These are phyloP conservation scores for Boletus edulis DNA, from an alignment of 768 basidiomycete species.

Conservation along the genomic window DNA sequence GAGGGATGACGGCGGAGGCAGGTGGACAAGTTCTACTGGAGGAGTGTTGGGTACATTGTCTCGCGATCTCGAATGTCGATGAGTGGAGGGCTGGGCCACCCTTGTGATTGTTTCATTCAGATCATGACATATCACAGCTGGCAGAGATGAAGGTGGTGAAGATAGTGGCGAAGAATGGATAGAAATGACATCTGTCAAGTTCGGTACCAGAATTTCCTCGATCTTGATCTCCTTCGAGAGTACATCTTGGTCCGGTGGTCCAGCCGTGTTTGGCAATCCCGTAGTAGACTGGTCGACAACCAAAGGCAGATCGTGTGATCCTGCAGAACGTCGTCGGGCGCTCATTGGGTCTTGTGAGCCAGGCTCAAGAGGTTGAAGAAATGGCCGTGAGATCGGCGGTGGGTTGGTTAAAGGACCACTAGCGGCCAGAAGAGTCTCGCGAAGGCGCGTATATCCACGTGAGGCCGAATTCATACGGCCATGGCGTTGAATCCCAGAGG, in stretches of 20 bases:
- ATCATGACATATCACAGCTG: background rate
- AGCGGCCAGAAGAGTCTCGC: background rate
- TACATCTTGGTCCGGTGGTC: background rate
- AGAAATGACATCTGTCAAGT: conserved; percentile 11
- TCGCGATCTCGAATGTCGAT: background rate
- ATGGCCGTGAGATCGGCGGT: background rate
- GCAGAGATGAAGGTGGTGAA: conserved; percentile 7
- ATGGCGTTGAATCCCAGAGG: background rate
- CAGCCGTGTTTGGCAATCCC: background rate
- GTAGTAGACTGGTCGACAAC: background rate
- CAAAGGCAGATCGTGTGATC: background rate
- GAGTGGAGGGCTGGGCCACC: background rate
- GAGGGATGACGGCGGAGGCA: background rate
- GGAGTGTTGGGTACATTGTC: background rate
- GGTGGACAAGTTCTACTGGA: background rate
- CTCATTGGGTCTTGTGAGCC: background rate
- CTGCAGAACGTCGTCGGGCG: background rate
- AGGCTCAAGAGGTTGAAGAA: background rate
- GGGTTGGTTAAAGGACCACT: background rate
- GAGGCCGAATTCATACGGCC: background rate
- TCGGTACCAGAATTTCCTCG: conserved; percentile 13
- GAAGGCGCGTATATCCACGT: conserved; percentile 13
- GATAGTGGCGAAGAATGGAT: conserved; percentile 14
- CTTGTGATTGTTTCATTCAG: background rate
- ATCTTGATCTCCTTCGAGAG: conserved; percentile 14